phyloP scores from a whole-genome alignment of 352 stramenopile genomes.

The Globisporangium viniferum region DNA sequence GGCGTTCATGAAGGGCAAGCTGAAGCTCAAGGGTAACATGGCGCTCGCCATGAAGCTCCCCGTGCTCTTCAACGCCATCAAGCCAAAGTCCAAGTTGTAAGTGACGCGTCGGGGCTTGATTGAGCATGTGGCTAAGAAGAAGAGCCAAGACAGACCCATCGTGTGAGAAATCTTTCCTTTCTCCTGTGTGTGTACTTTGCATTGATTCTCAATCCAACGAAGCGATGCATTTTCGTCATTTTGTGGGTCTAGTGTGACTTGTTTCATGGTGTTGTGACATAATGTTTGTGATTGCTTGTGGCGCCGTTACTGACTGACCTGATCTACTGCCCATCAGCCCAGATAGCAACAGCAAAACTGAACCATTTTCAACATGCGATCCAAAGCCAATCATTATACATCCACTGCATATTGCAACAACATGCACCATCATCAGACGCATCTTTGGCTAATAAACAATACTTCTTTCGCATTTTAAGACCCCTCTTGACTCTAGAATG shows the following conservation, averaged over 20 bases:
- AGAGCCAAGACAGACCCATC: background rate
- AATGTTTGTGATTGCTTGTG: background rate
- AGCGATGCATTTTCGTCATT: background rate
- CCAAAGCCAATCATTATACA: background rate
- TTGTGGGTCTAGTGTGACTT: background rate
- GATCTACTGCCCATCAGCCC: background rate
- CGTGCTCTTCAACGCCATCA: slow-evolving; percentile 89
- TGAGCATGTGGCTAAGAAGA: background rate
- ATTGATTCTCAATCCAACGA: background rate
- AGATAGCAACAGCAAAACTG: background rate
- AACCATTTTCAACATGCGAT: slow-evolving; percentile 1
- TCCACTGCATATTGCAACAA: background rate
- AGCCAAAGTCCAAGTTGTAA: slow-evolving; percentile 78
- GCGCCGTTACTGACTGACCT: background rate
- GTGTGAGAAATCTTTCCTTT: background rate
- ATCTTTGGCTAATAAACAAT: slow-evolving; percentile 16
- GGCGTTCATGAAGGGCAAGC: slow-evolving; percentile 95
- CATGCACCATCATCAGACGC: background rate
- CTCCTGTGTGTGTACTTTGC: background rate
- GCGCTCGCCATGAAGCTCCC: slow-evolving; percentile 94
- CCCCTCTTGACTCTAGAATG: background rate
- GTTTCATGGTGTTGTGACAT: background rate
- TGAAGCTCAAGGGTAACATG: slow-evolving; percentile 97
- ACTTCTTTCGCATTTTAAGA: slow-evolving; percentile 5
- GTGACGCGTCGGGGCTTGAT: background rate